Evolutionary conservation across 306 rosid species (phyloP).

Genomic region (Glycine latifolia): DNA sequence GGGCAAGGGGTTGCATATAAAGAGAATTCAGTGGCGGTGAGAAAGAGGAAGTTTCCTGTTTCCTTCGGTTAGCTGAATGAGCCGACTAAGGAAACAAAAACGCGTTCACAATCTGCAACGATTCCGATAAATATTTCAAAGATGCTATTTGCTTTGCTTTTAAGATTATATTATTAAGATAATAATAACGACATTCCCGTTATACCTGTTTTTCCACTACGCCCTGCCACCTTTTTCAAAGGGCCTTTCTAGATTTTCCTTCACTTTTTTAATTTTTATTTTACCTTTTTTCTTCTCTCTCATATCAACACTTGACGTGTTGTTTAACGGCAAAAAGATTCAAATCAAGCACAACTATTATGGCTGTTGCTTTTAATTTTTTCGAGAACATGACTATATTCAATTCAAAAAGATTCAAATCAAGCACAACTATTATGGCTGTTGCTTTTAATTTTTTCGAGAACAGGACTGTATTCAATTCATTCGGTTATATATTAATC

Average conservation of each 20-base stretch:
- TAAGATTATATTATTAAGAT: no score
- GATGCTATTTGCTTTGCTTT: not conserved
- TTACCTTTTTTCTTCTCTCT: not conserved
- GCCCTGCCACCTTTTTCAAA: not conserved
- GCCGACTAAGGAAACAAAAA: conserved; percentile 33
- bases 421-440: not conserved
- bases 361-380: not conserved
- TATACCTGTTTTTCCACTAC: conserved; percentile 26
- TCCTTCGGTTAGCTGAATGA: conserved; percentile 4
- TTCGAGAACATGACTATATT: no score
- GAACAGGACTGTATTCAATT: no score
- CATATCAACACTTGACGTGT: not conserved
- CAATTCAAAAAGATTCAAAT: not conserved
- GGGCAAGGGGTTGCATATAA: not conserved
- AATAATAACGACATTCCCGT: not conserved
- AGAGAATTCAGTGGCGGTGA: conserved; percentile 6
- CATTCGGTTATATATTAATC: no score
- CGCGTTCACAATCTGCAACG: conserved; percentile 35
- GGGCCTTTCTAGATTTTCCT: not conserved
- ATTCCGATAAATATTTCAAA: not conserved
- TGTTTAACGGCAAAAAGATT: not conserved
- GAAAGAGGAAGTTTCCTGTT: conserved; percentile 33
- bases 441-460: no score
- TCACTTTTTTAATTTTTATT: not conserved
- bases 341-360: not conserved